Base-by-base conservation (phyloP, 176 grass and related monocot genomes). In the Canna indica region DNA sequence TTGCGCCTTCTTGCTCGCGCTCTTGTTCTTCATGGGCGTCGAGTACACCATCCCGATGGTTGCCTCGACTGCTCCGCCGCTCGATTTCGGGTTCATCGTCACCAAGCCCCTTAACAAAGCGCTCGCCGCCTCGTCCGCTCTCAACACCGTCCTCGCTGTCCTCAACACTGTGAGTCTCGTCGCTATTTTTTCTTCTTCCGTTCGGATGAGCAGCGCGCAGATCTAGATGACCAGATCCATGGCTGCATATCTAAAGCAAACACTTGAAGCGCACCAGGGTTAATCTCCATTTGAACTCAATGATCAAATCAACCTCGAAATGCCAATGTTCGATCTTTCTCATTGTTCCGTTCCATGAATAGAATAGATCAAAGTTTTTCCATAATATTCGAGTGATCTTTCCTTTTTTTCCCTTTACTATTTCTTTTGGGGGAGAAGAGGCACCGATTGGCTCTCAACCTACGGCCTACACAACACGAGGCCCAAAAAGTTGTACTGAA, bases 11-110 rank as follows among this genome's bases (percentile, higher is more conserved):
- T 74, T 39, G 7, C 63, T 90, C 72, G 76, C 68, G 25, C 64
- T 97, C 32, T 67, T 97, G 48, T 56, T 87, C 31, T 97, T 97
- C 79, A 97, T 97, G 94, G 80, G 57, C 77, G 86, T 97, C 30
- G 94, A 97, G 81, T 97, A 97, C 72, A 97, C 86, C 63, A 86
- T 92, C 77, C 84, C 82, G 39, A 92, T 97, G 94, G 60, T 97
- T 24, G 52, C 73, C 11, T 75, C 76, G 36, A n/a, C 34, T 65
- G 62, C 94, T 26, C 77, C 89, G 56, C 89, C 94, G 10, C 52
- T 97, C 5, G 94, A 97, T 76, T 68, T 97, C 27, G 94, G 94
- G 0, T 97, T 97, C 72, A 0, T 32, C 60, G 81, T 81, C 67
- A 97, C 94, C 31, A 13, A 22, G 30, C 58, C 59, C 7, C 61